Conservation (phyloP, 1,284 basidiomycete genomes). For the Cryptococcus hybrid region DNA sequence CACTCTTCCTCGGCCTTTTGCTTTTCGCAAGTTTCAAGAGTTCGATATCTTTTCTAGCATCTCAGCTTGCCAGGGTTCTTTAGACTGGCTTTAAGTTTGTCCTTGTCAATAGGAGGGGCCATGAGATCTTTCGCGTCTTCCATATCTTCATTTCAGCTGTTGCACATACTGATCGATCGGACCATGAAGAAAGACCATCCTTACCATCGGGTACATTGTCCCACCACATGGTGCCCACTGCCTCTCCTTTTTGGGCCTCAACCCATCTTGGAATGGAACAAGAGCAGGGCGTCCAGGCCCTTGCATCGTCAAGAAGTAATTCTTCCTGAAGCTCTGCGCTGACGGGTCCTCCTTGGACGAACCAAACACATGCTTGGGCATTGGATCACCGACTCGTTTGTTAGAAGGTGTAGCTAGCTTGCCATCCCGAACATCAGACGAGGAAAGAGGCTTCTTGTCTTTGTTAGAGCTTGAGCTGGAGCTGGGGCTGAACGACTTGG, state of each 20-base stretch:
- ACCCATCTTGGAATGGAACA: slow-evolving; percentile 39
- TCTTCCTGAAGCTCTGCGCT: slow-evolving; percentile 26
- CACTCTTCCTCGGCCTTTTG: slow-evolving; percentile 37
- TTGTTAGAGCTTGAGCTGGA: slow-evolving; percentile 12
- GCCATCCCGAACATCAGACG: slow-evolving; percentile 24
- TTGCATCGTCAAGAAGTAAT: slow-evolving; percentile 44
- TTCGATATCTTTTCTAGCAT: slow-evolving; percentile 36
- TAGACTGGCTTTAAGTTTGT: slow-evolving; percentile 24
- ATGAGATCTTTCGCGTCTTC: slow-evolving; percentile 34
- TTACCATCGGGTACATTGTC: slow-evolving; percentile 40
- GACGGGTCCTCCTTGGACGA: slow-evolving; percentile 25
- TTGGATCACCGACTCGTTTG: slow-evolving; percentile 20
- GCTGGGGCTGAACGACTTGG: slow-evolving; percentile 13
- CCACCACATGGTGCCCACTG: slow-evolving; percentile 40
- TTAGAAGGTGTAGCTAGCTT: slow-evolving; percentile 13
- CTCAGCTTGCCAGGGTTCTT: slow-evolving; percentile 35
- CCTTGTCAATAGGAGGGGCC: slow-evolving; percentile 34
- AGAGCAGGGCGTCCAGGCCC: slow-evolving; percentile 39
- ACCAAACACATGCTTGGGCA: slow-evolving; percentile 33
- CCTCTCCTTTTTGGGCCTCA: slow-evolving; percentile 32
- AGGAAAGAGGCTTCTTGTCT: slow-evolving; percentile 18
- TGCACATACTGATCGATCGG: background rate
- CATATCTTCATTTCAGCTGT: background rate
- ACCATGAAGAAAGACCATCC: background rate
- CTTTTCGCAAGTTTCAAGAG: slow-evolving; percentile 32